phyloP scores from a whole-genome alignment of 129 eudicot genomes.

The Scalesia atractyloides region DNA sequence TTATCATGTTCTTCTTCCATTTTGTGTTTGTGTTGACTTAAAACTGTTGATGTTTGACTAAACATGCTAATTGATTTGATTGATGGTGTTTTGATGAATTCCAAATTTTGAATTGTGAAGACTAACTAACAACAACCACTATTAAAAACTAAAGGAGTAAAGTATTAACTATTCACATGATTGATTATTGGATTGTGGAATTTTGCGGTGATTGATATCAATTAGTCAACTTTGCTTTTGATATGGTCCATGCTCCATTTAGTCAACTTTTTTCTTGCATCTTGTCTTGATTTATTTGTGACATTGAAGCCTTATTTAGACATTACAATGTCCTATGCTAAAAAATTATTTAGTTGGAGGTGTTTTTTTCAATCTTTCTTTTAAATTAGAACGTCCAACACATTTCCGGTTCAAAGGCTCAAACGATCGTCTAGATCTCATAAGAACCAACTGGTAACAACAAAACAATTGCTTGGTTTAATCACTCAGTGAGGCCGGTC shows the following conservation, averaged over 20 bases:
- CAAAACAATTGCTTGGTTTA: too few relatives aligned
- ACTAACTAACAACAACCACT: neutral
- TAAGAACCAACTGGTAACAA: neutral
- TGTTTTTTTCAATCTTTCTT: too few relatives aligned
- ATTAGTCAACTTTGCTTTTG: conserved; percentile 24
- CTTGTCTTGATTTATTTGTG: neutral
- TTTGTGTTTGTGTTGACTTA: conserved; percentile 9
- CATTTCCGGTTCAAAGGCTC: neutral
- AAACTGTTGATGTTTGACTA: conserved; percentile 9
- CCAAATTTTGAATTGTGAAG: neutral
- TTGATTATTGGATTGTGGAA: conserved; percentile 22
- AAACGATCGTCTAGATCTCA: neutral
- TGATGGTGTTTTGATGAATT: neutral
- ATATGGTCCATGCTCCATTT: neutral
- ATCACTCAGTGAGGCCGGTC: too few relatives aligned
- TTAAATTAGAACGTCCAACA: too few relatives aligned
- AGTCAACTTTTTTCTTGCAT: neutral
- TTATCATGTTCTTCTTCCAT: conserved; percentile 9
- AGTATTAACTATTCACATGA: neutral
- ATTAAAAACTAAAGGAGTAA: neutral
- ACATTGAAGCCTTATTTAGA: too few relatives aligned
- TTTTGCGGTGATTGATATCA: conserved; percentile 28
- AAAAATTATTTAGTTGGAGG: too few relatives aligned
- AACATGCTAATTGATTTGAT: neutral
- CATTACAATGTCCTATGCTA: too few relatives aligned